Conservation (phyloP, 2,329 filamentous ascomycete genomes). For the Aspergillus melleus region DNA sequence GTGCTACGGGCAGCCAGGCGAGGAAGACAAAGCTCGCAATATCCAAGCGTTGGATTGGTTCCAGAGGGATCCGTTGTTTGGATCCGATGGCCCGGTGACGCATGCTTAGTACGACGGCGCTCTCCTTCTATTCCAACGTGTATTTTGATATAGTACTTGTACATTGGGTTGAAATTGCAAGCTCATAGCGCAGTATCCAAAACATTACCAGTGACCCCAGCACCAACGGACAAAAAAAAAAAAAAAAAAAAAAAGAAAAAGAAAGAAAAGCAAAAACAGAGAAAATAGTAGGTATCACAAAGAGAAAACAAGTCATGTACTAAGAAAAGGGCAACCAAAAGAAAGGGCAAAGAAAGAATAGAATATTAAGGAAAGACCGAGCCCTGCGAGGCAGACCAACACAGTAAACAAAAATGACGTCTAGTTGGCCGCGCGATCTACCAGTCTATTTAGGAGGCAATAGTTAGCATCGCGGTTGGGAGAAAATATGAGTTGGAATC, state of each 20-base stretch:
- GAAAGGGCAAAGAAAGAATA: neutral
- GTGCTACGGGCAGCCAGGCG: constrained; percentile 64
- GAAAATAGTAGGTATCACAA: neutral
- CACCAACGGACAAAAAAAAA: neutral
- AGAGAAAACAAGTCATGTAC: neutral
- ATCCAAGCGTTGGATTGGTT: constrained; percentile 60
- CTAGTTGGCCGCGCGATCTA: constrained; percentile 34
- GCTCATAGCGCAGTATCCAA: constrained; percentile 4
- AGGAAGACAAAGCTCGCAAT: constrained; percentile 52
- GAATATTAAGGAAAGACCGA: neutral
- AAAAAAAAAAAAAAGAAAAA: neutral
- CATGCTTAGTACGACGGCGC: constrained; percentile 30
- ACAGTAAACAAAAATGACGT: neutral
- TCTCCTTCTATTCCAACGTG: neutral
- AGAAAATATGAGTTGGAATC: constrained; percentile 5
- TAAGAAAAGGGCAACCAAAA: neutral
- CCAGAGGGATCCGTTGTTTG: constrained; percentile 60
- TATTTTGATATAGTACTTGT: constrained; percentile 2
- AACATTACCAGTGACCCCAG: neutral
- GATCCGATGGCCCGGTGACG: constrained; percentile 54
- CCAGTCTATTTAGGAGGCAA: constrained; percentile 31
- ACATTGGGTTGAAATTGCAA: constrained; percentile 17
- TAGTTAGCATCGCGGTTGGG: constrained; percentile 26
- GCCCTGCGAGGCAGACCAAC: neutral
- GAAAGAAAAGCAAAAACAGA: neutral